Conservation (phyloP, 345 rosid species). For the Eucalyptus cloeziana region DNA sequence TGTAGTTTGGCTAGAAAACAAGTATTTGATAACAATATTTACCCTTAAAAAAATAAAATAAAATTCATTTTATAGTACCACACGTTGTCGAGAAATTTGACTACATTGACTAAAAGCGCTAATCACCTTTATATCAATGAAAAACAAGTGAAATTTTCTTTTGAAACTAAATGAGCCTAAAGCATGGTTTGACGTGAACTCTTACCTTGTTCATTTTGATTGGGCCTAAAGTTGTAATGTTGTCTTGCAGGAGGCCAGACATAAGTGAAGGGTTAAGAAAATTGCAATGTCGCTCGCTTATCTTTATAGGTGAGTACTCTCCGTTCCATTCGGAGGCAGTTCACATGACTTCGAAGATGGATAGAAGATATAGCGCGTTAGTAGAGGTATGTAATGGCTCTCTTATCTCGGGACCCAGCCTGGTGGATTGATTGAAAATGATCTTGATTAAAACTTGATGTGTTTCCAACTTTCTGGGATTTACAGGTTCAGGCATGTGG, state of each 20-base stretch:
- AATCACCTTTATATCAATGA: not conserved
- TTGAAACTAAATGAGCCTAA: not conserved
- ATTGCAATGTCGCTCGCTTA: constrained; percentile 65
- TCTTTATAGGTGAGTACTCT: constrained; percentile 87
- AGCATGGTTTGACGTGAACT: not conserved
- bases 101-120: not conserved
- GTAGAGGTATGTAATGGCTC: constrained; percentile 49
- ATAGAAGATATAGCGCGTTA: constrained; percentile 73
- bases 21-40: not conserved
- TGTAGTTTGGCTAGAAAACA: not conserved
- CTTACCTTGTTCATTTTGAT: not conserved
- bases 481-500: constrained; percentile 92
- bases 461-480: not conserved
- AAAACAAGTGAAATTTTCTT: not conserved
- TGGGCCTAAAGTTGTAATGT: not conserved
- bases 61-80: not conserved
- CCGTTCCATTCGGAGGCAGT: constrained; percentile 81
- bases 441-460: not conserved
- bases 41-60: not conserved
- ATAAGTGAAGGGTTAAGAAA: constrained; percentile 65
- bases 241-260: constrained; percentile 67
- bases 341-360: constrained; percentile 71
- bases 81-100: not conserved
- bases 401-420: not conserved
- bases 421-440: not conserved